Conservation (phyloP, 2,329 filamentous ascomycete genomes). For the Rutstroemia sp. region DNA sequence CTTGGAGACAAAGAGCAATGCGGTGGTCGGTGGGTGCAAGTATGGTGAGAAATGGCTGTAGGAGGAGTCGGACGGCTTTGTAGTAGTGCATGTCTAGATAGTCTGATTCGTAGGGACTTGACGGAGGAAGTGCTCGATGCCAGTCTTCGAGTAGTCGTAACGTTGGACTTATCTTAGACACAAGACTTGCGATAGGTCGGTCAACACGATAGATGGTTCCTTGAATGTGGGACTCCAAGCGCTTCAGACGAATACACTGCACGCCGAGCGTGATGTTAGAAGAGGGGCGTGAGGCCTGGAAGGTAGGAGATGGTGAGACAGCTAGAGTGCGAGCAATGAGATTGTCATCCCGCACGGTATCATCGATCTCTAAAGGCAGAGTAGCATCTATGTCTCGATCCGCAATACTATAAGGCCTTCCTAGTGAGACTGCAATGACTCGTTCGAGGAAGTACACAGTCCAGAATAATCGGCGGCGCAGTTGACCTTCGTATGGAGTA, state of each 20-base stretch:
- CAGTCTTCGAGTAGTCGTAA: conserved; percentile 40
- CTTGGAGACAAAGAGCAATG: conserved; percentile 36
- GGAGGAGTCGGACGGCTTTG: conserved; percentile 40
- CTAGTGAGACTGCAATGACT: conserved; percentile 42
- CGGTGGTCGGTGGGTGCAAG: conserved; percentile 39
- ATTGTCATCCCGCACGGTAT: conserved; percentile 32
- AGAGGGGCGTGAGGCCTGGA: conserved; percentile 26
- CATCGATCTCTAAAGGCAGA: conserved; percentile 38
- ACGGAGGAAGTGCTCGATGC: conserved; percentile 33
- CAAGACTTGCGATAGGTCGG: conserved; percentile 35
- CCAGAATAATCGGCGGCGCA: conserved; percentile 43
- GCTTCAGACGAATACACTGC: conserved; percentile 38
- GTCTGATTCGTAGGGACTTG: conserved; percentile 33
- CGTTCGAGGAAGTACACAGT: conserved; percentile 43
- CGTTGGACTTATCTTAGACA: conserved; percentile 40
- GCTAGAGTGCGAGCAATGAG: conserved; percentile 25
- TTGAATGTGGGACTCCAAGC: conserved; percentile 42
- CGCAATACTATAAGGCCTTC: conserved; percentile 42
- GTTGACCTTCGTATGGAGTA: conserved; percentile 36
- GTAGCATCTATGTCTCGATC: conserved; percentile 44
- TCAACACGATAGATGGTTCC: conserved; percentile 45
- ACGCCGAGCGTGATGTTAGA: conserved; percentile 36
- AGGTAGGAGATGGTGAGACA: conserved; percentile 27
- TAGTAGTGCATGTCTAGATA: conserved; percentile 44
- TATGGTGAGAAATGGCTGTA: conserved; percentile 43